A percentile compares a stretch with the other conserved stretches of the same genome.
phyloP scores from a whole-genome alignment of 345 rosid genomes.

The Rhodamnia rubescens region DNA sequence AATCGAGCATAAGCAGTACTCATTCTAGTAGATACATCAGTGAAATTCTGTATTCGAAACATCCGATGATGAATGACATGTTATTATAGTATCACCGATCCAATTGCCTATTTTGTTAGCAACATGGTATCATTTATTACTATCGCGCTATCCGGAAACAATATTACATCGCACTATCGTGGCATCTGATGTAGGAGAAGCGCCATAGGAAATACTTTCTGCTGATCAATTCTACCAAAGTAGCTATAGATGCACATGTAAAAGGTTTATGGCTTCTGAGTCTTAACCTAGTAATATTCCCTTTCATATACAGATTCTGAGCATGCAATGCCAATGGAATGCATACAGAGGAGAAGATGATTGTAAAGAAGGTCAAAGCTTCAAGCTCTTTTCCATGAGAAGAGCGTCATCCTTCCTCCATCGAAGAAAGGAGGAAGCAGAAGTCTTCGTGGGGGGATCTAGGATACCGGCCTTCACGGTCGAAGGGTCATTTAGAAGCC shows the following conservation, averaged over 20 bases:
- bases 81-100: background rate
- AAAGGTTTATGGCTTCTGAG: background rate
- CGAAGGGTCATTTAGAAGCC: conserved; percentile 26
- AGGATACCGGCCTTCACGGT: conserved; percentile 21
- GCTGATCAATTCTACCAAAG: background rate
- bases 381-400: conserved; percentile 33
- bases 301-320: conserved; percentile 9
- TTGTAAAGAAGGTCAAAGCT: background rate
- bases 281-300: background rate
- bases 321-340: conserved; percentile 33
- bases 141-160: background rate
- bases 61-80: background rate
- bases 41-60: background rate
- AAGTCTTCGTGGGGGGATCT: conserved; percentile 14
- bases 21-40: background rate
- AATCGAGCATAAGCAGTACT: background rate
- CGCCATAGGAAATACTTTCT: background rate
- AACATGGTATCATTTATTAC: too few species aligned
- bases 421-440: conserved; percentile 11
- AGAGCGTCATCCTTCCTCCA: conserved; percentile 7
- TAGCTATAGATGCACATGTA: background rate
- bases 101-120: background rate
- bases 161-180: background rate
- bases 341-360: conserved; percentile 26
- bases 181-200: background rate